Conservation (phyloP, 1,284 basidiomycete genomes). For the Ceratobasidium sp. region DNA sequence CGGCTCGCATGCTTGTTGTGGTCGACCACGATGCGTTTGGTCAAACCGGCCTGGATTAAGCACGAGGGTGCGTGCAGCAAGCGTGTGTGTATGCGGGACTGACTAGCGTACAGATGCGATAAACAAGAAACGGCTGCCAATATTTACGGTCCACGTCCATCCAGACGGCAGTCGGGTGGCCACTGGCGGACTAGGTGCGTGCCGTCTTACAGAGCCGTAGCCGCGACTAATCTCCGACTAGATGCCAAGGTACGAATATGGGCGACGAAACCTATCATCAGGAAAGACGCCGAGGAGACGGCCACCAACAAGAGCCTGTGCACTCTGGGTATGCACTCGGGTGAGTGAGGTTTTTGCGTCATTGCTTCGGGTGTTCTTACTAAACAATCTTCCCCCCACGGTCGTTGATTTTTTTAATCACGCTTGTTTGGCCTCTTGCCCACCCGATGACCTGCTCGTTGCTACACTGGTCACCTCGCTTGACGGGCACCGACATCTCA, state of each 20-base stretch:
- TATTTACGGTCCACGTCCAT: constrained; percentile 93
- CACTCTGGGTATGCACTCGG: constrained; percentile 92
- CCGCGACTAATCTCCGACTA: constrained; percentile 42
- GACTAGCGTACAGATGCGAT: constrained; percentile 10
- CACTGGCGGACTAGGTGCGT: constrained; percentile 79
- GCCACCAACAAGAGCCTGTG: constrained; percentile 84
- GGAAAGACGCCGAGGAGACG: constrained; percentile 71
- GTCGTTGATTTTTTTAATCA: neutral
- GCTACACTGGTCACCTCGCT: neutral
- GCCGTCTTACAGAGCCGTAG: neutral
- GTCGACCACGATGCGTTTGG: constrained; percentile 64
- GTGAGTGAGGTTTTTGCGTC: constrained; percentile 47
- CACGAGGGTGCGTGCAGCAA: constrained; percentile 60
- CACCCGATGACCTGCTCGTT: too few species aligned
- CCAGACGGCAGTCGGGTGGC: constrained; percentile 96
- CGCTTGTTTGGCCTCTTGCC: neutral
- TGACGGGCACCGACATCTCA: neutral
- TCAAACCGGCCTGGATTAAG: constrained; percentile 77
- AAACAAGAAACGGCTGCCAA: constrained; percentile 75
- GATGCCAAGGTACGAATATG: constrained; percentile 97
- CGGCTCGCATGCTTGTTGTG: constrained; percentile 9
- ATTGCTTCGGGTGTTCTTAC: too few species aligned
- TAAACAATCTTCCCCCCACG: too few species aligned
- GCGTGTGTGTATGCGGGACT: neutral
- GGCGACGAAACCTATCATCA: constrained; percentile 92